phyloP scores from a whole-genome alignment of 1,139 yeast species.

The Pichia sp. region DNA sequence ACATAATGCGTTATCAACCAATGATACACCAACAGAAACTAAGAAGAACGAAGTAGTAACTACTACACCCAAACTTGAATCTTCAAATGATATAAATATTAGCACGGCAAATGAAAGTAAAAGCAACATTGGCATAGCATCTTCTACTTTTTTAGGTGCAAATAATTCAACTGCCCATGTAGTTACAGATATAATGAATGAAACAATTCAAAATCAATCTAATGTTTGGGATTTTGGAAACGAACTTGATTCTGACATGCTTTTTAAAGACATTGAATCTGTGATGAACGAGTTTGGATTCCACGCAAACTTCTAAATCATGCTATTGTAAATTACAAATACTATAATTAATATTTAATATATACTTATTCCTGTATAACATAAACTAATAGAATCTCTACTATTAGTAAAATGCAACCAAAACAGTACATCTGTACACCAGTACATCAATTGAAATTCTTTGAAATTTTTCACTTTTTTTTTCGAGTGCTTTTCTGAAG shows the following conservation, averaged over 20 bases:
- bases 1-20: not conserved
- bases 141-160: not conserved
- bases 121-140: not conserved
- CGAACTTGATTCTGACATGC: slow-evolving; percentile 59
- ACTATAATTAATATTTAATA: not conserved
- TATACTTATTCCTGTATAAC: not conserved
- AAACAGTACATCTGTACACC: slow-evolving; percentile 1
- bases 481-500: not conserved
- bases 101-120: not conserved
- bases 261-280: slow-evolving; percentile 86
- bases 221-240: slow-evolving; percentile 30
- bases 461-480: slow-evolving; percentile 3
- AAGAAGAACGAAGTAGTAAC: not conserved
- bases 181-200: not conserved
- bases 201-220: not conserved
- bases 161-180: not conserved
- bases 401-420: not conserved
- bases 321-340: not conserved
- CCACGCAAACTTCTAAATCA: slow-evolving; percentile 37
- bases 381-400: not conserved
- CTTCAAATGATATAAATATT: not conserved
- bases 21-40: not conserved
- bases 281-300: slow-evolving; percentile 95
- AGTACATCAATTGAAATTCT: not conserved
- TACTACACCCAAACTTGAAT: not conserved